These are phyloP conservation scores for Trichoderma sp. DNA, from an alignment of 2,329 filamentous ascomycete species.

Conservation along the genomic window DNA sequence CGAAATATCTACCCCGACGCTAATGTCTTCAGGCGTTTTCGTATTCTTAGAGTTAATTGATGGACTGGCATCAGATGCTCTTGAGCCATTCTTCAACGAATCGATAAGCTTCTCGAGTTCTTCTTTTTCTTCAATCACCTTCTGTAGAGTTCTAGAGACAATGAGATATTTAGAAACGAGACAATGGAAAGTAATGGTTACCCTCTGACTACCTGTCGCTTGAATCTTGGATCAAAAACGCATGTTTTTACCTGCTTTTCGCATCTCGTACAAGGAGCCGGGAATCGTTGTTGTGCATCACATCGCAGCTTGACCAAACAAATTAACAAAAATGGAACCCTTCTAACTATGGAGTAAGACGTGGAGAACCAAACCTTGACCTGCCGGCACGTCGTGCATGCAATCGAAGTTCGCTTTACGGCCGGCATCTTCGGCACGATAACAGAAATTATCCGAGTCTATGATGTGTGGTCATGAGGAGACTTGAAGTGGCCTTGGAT, in stretches of 20 bases:
- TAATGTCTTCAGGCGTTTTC: neutral
- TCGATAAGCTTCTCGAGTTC: neutral
- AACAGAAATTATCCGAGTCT: neutral
- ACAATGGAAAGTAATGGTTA: neutral
- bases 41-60: neutral
- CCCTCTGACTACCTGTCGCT: neutral
- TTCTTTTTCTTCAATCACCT: neutral
- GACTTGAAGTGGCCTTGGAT: neutral
- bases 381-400: neutral
- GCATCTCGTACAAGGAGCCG: neutral
- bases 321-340: neutral
- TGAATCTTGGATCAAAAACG: neutral
- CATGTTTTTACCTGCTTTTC: neutral
- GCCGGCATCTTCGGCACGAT: neutral
- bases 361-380: neutral
- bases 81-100: neutral
- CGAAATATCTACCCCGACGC: fast-evolving
- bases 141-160: neutral
- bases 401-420: neutral
- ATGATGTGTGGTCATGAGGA: neutral
- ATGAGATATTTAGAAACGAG: neutral
- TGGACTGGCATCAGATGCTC: neutral
- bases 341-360: neutral
- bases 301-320: neutral
- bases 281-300: neutral